Base-by-base conservation (phyloP, 1,284 basidiomycete species). In the Wolfiporia cocos region DNA sequence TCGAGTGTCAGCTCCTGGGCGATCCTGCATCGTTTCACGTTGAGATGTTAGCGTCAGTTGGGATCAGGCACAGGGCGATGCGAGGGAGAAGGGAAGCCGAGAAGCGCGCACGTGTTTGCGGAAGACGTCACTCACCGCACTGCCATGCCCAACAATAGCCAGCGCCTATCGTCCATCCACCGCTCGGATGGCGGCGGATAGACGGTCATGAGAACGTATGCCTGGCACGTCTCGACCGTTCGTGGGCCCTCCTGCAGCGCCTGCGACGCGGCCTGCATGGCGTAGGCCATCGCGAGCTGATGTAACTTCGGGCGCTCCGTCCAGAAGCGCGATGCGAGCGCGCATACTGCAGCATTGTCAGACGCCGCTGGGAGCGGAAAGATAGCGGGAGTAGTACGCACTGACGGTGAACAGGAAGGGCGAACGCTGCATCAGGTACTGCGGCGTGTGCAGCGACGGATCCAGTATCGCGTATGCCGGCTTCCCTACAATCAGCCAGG, bases 321-420 rank as follows among this genome's bases (percentile, higher is more conserved):
- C 48, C 75, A 71, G 51, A 72, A 71, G 21, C 72, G 67, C 21
- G 74, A 71, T 3, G 74, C 69, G 37, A 73, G 64, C 21, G 71
- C 71, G 56, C 71, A 76, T 20, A 81, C 76, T 78, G 44, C 20
- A 15, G 22, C 4, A 24, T 19, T 11, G 2, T 34, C 20, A 31
- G 34, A 39, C 26, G 20, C 34, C 22, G 5, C 32, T 28, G 6
- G 18, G 2, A 6, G 12, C 21, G 4, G 28, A 34, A 24, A 2
- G 31, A n/a, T 31, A 7, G 14, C 26, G 22, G 30, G 43, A 14
- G 28, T 14, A 11, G n/a, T 12, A 73, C 76, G 69, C 49, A 78
- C 76, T 67, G 48, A 74, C 70, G 22, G 76, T 78, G 56, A 78
- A 78, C n/a, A 81, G 62, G 50, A 79, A 78, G 7, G 73, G 72